Base-by-base conservation (phyloP, 768 basidiomycete species). In the Boletus tylopilopsis region DNA sequence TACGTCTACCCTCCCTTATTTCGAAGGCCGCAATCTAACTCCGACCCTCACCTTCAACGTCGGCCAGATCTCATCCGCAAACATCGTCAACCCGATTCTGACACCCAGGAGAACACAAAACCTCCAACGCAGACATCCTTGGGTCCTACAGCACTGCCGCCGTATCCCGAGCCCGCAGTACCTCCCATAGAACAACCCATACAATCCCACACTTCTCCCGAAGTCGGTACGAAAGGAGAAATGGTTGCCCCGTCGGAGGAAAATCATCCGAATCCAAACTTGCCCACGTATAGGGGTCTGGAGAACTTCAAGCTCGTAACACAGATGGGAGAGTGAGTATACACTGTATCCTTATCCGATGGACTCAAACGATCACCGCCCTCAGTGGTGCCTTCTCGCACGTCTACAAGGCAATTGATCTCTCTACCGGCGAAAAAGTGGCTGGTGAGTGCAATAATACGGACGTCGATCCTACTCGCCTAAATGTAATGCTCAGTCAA, bases 381-480 rank as follows among this genome's bases (percentile, higher is more conserved):
- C n/a, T 27, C 60, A 90, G 85, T 61, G 95, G 95, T 51, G 95
- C 95, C 36, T 99, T 99, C 68, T 97, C 94, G n/a, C 92, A 96
- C 64, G 95, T 99, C 9, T 99, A 95, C 78, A 90, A 90, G 66
- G 95, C 93, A 13, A 59, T 87, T 47, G 89, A 97, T 65, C 75
- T 81, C 41, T 72, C 76, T 32, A 85, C 84, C 11, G 84, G 84
- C 35, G 78, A 84, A 61, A 87, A 84, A 67, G 86, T 94, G 37
- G 94, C 94, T 56, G 86, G 94, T 86, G 66, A 58, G 78, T 29
- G 38, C 33, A 42, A 32, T 10, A 12, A 7, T 2, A 15, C 30
- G 6, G 9, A 9, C 19, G 2, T 29, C 33, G 11, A n/a, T 44
- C 13, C 9, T 36, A 9, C 23, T 3, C 25, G 37, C 46, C 24